phyloP scores from a whole-genome alignment of 306 rosid species.

The Gynostemma pentaphyllum region DNA sequence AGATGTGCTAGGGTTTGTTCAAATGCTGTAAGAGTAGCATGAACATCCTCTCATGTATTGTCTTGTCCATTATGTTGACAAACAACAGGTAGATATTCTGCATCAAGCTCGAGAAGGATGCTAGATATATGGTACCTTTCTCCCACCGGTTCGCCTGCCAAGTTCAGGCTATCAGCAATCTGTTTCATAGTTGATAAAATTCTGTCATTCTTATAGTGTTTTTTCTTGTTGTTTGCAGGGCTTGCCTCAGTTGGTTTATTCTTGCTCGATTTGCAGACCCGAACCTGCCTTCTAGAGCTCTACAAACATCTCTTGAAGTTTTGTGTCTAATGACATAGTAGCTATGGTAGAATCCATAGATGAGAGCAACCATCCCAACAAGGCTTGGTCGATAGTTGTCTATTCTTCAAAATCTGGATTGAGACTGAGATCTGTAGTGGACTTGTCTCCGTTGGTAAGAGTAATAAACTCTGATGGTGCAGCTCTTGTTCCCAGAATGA shows the following conservation, averaged over 20 bases:
- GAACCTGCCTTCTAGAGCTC: neutral
- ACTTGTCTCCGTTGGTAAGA: too few species aligned
- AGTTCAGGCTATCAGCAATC: neutral
- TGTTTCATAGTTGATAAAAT: neutral
- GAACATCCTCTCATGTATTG: neutral
- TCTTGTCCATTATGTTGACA: neutral
- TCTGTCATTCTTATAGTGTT: neutral
- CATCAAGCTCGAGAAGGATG: neutral
- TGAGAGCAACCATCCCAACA: neutral
- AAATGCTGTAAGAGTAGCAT: neutral
- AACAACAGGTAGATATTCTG: neutral
- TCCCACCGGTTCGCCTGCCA: neutral
- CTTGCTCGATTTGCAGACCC: neutral
- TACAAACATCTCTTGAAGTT: neutral
- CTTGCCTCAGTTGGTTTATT: neutral
- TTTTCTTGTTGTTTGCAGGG: neutral
- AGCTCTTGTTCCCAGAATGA: too few species aligned
- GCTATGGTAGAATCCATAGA: neutral
- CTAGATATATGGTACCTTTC: neutral
- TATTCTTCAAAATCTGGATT: neutral
- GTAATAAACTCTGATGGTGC: too few species aligned
- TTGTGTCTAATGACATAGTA: too few species aligned
- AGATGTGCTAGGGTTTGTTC: neutral
- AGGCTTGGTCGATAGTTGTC: neutral
- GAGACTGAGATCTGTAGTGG: too few species aligned